Conservation (phyloP, 148 eudicot species). For the Limonium bicolor region DNA sequence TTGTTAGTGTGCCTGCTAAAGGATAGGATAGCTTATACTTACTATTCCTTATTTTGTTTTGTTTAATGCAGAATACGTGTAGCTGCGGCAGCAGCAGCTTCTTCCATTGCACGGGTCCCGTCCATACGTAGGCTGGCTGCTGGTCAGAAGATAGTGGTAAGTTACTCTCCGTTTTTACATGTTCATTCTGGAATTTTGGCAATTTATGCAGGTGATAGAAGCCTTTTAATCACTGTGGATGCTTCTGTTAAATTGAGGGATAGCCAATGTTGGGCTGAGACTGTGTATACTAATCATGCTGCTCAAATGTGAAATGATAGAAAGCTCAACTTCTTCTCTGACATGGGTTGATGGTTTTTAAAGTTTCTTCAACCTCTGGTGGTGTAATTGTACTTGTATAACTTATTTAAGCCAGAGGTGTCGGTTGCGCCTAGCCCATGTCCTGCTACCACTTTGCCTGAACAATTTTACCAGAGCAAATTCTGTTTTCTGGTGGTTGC, state of each 20-base stretch:
- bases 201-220: not conserved
- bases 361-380: too few species aligned
- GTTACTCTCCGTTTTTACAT: not conserved
- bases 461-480: too few species aligned
- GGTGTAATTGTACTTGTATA: too few species aligned
- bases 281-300: not conserved
- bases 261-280: not conserved
- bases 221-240: not conserved
- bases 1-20: too few species aligned
- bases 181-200: not conserved
- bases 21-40: too few species aligned
- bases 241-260: not conserved
- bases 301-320: too few species aligned
- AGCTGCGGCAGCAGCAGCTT: constrained; percentile 5
- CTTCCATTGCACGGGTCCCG: constrained; percentile 2
- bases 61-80: constrained; percentile 1
- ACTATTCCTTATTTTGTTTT: too few species aligned
- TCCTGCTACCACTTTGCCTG: too few species aligned
- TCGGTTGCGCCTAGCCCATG: too few species aligned
- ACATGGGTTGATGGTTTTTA: too few species aligned
- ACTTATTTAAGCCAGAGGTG: too few species aligned
- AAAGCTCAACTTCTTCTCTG: too few species aligned
- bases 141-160: constrained; percentile 5
- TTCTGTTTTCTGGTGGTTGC: not conserved
- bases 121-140: constrained; percentile 3